Evolutionary conservation across 768 basidiomycete species (phyloP), one percentile per base, ranked within the genome.

Genomic region (Russula griseocarnosa): DNA sequence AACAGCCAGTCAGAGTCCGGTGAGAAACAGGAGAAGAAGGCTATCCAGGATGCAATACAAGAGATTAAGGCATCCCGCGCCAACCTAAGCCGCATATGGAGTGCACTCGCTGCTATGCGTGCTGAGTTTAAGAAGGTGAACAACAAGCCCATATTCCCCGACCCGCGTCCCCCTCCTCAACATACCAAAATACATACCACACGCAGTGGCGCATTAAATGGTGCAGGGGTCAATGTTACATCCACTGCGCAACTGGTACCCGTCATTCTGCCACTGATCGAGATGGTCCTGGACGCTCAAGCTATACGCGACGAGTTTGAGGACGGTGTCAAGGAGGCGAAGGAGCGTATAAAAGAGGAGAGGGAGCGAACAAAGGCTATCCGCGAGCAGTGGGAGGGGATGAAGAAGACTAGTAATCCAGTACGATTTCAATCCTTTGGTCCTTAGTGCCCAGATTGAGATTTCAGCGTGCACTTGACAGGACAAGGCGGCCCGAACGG

Each of bases 51-150:
- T 11, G 78, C 85, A 2, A 69, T 82, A 18, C 82, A 81, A 68
- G 81, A 82, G 0, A 75, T 90, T 52, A 81, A 82, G 36, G 71
- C 77, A 42, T 73, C 78, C 20, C 84, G 86, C 5, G 74, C 78
- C 9, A 85, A 84, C 60, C 74, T 90, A 50, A 83, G 76, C 69
- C 86, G 82, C 70, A 80, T 90, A 6, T 91, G 87, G 88, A 69
- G 71, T 24, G 75, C 79, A 13, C 79, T 92, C 3, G 74, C 77
- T 0, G 67, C 75, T 5, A 75, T 89, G 44, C 82, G 84, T 13
- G 76, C 77, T 3, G 59, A 60, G n/a, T 58, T 71, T 20, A 60
- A 32, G 55, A 52, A 47, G 30, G 62, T 34, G 60, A 57, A 66
- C 58, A 52, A 58, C 69, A 5, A 30, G 36, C 64, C 81, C 52